Evolutionary conservation across 1,284 basidiomycete species (phyloP).

Genomic region (Ceratobasidium papillatum): DNA sequence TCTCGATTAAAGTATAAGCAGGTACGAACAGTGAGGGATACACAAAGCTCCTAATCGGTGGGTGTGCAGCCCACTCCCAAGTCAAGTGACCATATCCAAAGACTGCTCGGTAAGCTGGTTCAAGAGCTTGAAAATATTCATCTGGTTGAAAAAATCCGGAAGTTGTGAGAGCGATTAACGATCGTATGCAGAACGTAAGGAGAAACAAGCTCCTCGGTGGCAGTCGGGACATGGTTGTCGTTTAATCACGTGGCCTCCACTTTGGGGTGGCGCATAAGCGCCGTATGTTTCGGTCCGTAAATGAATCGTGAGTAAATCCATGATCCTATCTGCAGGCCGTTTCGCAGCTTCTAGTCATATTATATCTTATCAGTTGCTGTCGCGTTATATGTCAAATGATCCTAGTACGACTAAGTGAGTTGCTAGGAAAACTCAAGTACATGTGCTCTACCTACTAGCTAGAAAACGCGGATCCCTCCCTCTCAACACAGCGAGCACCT

Average conservation of each 20-base stretch:
- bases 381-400: no score
- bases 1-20: slow-evolving; percentile 75
- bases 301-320: no score
- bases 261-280: no score
- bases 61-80: slow-evolving; percentile 90
- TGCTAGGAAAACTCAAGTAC: no score
- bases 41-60: slow-evolving; percentile 74
- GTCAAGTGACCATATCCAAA: slow-evolving; percentile 93
- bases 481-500: no score
- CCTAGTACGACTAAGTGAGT: no score
- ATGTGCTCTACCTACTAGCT: no score
- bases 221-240: slow-evolving; percentile 7
- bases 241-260: slow-evolving; percentile 13
- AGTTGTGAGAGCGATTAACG: slow-evolving; percentile 67
- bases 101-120: slow-evolving; percentile 87
- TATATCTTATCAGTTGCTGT: no score
- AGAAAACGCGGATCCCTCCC: no score
- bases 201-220: neutral
- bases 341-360: no score
- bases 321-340: no score
- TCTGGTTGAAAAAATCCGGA: slow-evolving; percentile 96
- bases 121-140: slow-evolving; percentile 95
- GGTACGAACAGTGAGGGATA: slow-evolving; percentile 83
- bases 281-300: no score
- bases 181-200: slow-evolving; percentile 49